Base-by-base conservation (phyloP, 2,329 filamentous ascomycete species). In the Cladophialophora psammophila region DNA sequence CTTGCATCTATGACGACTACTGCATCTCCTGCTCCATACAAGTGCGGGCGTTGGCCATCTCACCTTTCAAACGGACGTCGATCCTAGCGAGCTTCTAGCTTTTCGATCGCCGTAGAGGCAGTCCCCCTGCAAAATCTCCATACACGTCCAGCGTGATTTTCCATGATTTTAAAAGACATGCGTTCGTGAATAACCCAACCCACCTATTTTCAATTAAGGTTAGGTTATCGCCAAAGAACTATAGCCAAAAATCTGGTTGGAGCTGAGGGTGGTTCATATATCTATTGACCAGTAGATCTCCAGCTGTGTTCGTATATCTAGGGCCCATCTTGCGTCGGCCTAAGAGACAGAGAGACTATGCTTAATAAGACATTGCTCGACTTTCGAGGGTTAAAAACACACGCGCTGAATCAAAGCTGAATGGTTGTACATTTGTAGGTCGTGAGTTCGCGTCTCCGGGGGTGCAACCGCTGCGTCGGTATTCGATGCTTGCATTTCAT, bases 1-100 rank as follows among this genome's bases (percentile, higher is more conserved):
- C 45, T 20, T 50, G 45, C 5, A 50, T 50, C 45, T 9, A 50
- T 50, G 45, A 50, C 45, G 45, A 18, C 45, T 12, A 50, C 45
- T 4, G 20, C 2, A 7, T 42, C 40, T 26, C 2, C 26, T 26
- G 26, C 26, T 26, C 26, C 26, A 26, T 3, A 26, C 26, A 26
- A 26, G 38, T 5, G 40, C 13, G 40, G 13, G 4, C 15, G 4
- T n/a, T 42, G 40, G 40, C 7, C 36, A 40, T 40, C 36, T 26
- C 36, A 40, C 7, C 42, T 20, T 48, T 18, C 42, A 48, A 50
- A 50, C 45, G 45, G 45, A 31, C 18, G 9, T 50, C 9, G 18
- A 50, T 12, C 20, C 45, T 18, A 26, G 26, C 26, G 26, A 26
- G 26, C 26, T 26, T 26, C 26, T 26, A 3, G 26, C 26, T 2